Percentiles rank a stretch among this genome's conserved stretches.
Evolutionary conservation across 805 yeast genomes (phyloP).

Genomic region (Teunomyces barrocoloradensis): DNA sequence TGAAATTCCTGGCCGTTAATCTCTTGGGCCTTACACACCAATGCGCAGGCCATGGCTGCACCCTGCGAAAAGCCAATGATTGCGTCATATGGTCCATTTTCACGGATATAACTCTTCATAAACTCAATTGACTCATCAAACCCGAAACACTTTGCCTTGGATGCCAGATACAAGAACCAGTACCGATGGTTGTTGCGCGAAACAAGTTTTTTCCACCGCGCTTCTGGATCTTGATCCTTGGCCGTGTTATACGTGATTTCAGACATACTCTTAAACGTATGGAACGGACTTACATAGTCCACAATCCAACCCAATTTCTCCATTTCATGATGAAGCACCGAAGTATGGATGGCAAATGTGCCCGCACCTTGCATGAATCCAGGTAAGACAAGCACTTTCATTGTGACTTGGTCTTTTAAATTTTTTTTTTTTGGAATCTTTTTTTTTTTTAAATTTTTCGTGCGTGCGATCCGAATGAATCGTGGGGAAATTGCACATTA

Average conservation of each 20-base stretch:
- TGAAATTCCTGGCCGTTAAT: constrained; percentile 22
- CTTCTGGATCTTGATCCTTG: constrained; percentile 22
- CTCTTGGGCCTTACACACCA: constrained; percentile 22
- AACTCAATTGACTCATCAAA: constrained; percentile 25
- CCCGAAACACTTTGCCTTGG: constrained; percentile 23
- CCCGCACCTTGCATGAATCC: constrained; percentile 3
- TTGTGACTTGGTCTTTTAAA: background rate
- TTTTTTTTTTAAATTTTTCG: background rate
- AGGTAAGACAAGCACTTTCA: constrained; percentile 2
- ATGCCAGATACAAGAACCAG: constrained; percentile 32
- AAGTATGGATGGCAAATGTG: background rate
- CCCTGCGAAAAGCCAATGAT: constrained; percentile 45
- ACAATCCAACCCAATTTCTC: background rate
- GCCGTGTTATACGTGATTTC: constrained; percentile 30
- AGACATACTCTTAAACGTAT: constrained; percentile 7
- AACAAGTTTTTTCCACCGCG: constrained; percentile 31
- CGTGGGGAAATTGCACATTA: background rate
- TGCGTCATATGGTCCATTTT: constrained; percentile 43
- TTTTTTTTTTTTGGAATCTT: too few relatives aligned
- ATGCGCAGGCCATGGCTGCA: constrained; percentile 35
- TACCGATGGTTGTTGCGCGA: constrained; percentile 29
- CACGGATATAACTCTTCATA: constrained; percentile 24
- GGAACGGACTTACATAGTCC: background rate
- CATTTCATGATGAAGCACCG: background rate
- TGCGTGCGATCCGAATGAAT: background rate